Evolutionary conservation across 768 basidiomycete genomes (phyloP).

Genomic region (Sistotremastrum suecicum): DNA sequence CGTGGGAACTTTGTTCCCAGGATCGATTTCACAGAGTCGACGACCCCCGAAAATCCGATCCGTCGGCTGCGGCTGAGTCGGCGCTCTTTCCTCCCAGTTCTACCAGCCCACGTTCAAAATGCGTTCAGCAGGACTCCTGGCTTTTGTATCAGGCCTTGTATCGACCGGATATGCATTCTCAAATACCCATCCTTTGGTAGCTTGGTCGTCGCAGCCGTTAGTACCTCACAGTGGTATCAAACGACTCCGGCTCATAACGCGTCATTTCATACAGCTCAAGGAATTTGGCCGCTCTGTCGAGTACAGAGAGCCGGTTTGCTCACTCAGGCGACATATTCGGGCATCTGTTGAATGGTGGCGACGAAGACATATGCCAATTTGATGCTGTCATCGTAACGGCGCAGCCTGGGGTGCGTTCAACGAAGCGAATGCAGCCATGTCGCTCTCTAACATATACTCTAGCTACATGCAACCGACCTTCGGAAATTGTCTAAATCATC

Average conservation of each 20-base stretch:
- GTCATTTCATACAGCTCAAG: slow-evolving; percentile 14
- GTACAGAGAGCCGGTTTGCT: slow-evolving; percentile 31
- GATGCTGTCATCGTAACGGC: slow-evolving; percentile 56
- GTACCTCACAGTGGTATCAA: slow-evolving; percentile 25
- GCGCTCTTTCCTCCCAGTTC: no score
- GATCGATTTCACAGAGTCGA: no score
- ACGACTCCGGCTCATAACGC: slow-evolving; percentile 29
- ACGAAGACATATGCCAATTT: slow-evolving; percentile 40
- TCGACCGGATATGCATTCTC: slow-evolving; percentile 32
- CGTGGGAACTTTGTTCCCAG: no score
- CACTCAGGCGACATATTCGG: slow-evolving; percentile 6
- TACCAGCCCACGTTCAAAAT: no score
- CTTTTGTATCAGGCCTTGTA: no score
- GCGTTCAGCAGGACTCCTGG: no score
- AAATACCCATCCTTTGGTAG: slow-evolving; percentile 48
- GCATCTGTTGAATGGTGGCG: slow-evolving; percentile 2
- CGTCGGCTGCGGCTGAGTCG: no score
- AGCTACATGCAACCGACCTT: slow-evolving; percentile 72
- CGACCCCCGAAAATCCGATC: no score
- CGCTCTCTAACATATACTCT: background rate
- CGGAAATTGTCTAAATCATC: slow-evolving; percentile 41
- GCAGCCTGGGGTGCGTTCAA: slow-evolving; percentile 51
- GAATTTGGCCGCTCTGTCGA: slow-evolving; percentile 6
- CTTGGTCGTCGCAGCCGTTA: slow-evolving; percentile 62
- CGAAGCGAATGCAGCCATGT: slow-evolving; percentile 1